A percentile compares a stretch with the other conserved stretches of the same genome.
Conservation (phyloP, 768 basidiomycete genomes). For the Tricholoma sp. region DNA sequence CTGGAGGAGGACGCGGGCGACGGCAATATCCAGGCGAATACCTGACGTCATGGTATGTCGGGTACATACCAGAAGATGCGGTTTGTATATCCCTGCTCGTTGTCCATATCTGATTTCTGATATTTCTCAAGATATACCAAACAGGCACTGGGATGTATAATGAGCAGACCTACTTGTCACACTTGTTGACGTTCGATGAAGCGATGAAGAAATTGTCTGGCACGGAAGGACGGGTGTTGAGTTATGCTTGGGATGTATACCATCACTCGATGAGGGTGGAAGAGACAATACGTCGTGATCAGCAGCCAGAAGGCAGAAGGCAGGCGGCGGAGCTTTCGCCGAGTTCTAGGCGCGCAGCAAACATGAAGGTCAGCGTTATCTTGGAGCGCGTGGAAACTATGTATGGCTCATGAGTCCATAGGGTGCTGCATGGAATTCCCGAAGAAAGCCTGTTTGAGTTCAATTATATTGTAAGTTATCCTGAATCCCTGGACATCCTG, state of each 20-base stretch:
- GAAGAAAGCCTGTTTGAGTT: background rate
- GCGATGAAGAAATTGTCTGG: constrained; percentile 30
- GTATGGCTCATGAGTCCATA: background rate
- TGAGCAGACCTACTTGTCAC: constrained; percentile 43
- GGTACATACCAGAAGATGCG: constrained; percentile 30
- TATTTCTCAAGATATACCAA: constrained; percentile 33
- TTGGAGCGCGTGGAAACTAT: background rate
- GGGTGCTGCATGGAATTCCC: background rate
- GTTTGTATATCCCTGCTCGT: constrained; percentile 27
- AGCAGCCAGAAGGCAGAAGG: background rate
- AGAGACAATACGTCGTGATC: background rate
- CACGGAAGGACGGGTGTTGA: constrained; percentile 26
- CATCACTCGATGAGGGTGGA: constrained; percentile 14
- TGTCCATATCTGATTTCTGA: background rate
- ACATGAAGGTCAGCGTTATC: background rate
- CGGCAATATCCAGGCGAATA: constrained; percentile 10
- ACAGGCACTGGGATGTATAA: constrained; percentile 53
- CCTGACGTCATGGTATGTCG: constrained; percentile 16
- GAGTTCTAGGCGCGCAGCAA: background rate
- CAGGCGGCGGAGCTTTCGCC: background rate
- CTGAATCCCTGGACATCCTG: background rate
- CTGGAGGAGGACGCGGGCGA: constrained; percentile 5
- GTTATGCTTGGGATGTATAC: constrained; percentile 36
- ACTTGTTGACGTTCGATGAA: constrained; percentile 39
- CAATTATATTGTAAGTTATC: background rate